phyloP scores from a whole-genome alignment of 495 filamentous ascomycete species.

The Penicillium samsonianum region DNA sequence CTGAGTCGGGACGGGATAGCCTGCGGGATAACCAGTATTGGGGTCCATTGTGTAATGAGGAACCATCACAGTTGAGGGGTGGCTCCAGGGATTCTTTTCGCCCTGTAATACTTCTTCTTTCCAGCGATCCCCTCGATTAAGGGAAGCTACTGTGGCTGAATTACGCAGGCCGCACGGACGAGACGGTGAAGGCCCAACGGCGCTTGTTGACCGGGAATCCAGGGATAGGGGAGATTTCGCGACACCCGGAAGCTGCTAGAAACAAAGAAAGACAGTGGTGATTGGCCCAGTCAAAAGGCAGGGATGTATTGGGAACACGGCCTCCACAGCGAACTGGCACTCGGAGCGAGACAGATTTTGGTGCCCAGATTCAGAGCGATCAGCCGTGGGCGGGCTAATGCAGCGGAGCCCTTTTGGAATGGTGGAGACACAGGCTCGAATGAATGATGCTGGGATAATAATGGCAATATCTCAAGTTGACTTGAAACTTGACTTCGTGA shows the following conservation, averaged over 20 bases:
- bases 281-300: conserved; percentile 27
- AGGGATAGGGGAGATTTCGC: conserved; percentile 26
- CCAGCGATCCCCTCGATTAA: conserved; percentile 14
- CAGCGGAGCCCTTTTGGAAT: conserved; percentile 32
- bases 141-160: conserved; percentile 16
- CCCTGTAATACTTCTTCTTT: conserved; percentile 19
- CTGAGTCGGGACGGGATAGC: conserved; percentile 43
- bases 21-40: conserved; percentile 45
- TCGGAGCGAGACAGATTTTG: conserved; percentile 36
- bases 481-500: neutral
- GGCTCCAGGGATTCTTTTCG: conserved; percentile 13
- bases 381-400: conserved; percentile 41
- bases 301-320: conserved; percentile 23
- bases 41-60: conserved; percentile 43
- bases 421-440: conserved; percentile 27
- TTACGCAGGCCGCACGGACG: conserved; percentile 32
- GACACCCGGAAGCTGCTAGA: neutral
- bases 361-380: conserved; percentile 38
- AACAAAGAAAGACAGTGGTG: conserved; percentile 13
- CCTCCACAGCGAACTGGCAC: conserved; percentile 20
- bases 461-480: conserved; percentile 2
- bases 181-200: conserved; percentile 10
- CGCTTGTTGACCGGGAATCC: conserved; percentile 25
- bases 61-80: conserved; percentile 20
- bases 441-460: conserved; percentile 2